Base-by-base conservation (phyloP, 2,329 filamentous ascomycete genomes). In the Diaporthe longicolla region DNA sequence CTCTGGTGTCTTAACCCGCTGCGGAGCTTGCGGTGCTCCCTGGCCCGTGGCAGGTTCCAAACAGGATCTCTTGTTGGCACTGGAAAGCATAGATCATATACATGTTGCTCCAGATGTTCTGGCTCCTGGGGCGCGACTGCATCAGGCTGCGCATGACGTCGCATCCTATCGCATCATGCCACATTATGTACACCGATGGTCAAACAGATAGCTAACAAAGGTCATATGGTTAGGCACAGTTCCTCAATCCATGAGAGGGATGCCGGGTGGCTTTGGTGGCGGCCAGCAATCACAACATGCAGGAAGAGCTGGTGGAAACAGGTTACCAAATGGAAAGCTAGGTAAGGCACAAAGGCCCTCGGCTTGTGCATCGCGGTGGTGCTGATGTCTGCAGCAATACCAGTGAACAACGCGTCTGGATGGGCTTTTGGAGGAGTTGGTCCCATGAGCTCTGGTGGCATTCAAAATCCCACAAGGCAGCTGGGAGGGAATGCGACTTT, bases 271-370 rank as follows among this genome's bases (percentile, higher is more conserved):
- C 76, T 92, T 91, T 81, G 87, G 86, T 77, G 85, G 85, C 78
- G 89, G 90, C 78, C 90, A 89, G 82, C 89, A 90, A 82, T 86
- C 86, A 73, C 90, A 91, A 79, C 87, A 87, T 77, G 81, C 86
- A 77, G 88, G 85, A 72, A 87, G 91, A 80, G 84, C 85, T 76
- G 87, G 88, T 55, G 87, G 90, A 71, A 89, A 82, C 81, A 87
- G 91, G 80, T 85, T 93, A 87, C 90, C 90, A 73, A 91, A 91
- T 78, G 90, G 90, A 72, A 93, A 93, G 82, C 83, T 92, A 86
- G 89, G 91, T 92, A 87, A 81, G 85, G 74, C 61, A 73, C 55
- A 72, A 73, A 73, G 57, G 55, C 48, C 37, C 48, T 48, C 52
- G 32, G 43, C 55, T 54, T 58, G 52, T 57, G 58, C 29, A 32